Percentiles rank a stretch among this genome's conserved stretches.
phyloP scores from a whole-genome alignment of 371 early-diverging fungal genomes.

The Rhizopus sp. region DNA sequence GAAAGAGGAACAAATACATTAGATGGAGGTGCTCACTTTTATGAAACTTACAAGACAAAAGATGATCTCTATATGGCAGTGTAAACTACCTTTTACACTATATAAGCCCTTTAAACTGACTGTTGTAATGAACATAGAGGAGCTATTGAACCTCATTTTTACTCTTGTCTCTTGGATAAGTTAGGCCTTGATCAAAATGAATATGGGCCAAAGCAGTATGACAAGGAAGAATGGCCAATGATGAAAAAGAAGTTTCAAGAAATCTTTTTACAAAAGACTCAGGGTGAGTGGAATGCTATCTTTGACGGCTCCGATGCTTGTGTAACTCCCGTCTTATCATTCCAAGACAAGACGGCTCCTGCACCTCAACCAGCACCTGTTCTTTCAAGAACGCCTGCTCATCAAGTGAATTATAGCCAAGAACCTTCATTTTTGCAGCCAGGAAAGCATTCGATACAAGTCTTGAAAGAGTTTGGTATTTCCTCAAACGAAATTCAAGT shows the following conservation, averaged over 20 bases:
- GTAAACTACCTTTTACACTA: conserved; percentile 31
- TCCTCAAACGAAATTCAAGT: conserved; percentile 11
- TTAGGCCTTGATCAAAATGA: conserved; percentile 43
- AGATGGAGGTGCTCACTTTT: conserved; percentile 76
- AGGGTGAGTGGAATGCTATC: conserved; percentile 67
- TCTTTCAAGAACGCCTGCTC: conserved; percentile 63
- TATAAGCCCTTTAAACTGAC: background rate
- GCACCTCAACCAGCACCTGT: conserved; percentile 63
- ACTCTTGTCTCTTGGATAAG: conserved; percentile 56
- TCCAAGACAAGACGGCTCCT: conserved; percentile 47
- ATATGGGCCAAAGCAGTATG: conserved; percentile 55
- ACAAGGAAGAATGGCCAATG: conserved; percentile 54
- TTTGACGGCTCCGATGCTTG: conserved; percentile 75
- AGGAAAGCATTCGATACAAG: conserved; percentile 57
- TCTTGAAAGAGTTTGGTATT: conserved; percentile 60
- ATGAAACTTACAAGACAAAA: conserved; percentile 71
- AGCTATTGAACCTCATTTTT: conserved; percentile 75
- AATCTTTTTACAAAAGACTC: conserved; percentile 61
- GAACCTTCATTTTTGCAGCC: conserved; percentile 43
- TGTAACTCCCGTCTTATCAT: conserved; percentile 68
- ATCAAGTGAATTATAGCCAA: conserved; percentile 5
- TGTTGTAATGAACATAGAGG: conserved; percentile 43
- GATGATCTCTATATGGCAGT: conserved; percentile 72
- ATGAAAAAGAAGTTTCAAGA: conserved; percentile 54
- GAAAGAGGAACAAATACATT: conserved; percentile 66